Evolutionary conservation across 345 rosid genomes (phyloP), one percentile per base, ranked within the genome.

Genomic region (Eucalyptus rudis): DNA sequence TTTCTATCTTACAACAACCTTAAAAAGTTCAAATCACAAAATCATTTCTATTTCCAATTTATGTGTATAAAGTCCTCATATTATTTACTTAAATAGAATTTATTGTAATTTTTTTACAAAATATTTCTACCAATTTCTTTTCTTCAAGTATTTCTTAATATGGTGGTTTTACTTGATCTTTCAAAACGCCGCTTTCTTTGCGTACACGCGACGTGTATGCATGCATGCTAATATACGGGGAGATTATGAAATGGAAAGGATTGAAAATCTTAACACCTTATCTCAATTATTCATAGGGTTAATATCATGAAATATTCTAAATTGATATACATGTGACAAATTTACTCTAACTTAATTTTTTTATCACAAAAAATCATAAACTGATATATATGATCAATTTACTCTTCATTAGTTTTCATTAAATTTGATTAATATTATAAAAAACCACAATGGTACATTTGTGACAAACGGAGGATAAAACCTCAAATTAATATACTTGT

Each of bases 401-500:
- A 52, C 56, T 1, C 0, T 19, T 52, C 5, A 0, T 52, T 52
- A 52, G 0, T 3, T 52, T 52, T 0, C 56, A 3, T 52, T 52
- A 52, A 52, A 52, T 52, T 52, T 7, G 4, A 52, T 52, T 0
- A 52, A 52, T 19, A 52, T 52, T 1, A 52, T 52, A 19, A 52
- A 0, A 52, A 52, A 52, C 10, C 58, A 52, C 2, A 52, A 52
- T 52, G 58, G 58, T 52, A 52, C 58, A 7, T 2, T 7, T 52
- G 2, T 52, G 0, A 52, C 4, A 19, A 52, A 19, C 1, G 1
- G 2, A 52, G 0, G 2, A 8, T 52, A 52, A 52, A 52, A 19
- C 2, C 58, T 8, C 1, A 52, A 19, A 52, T 5, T 19, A 52
- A 0, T 19, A 52, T 52, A 52, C 4, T 52, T 19, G 24, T 52